A percentile compares a stretch with the other conserved stretches of the same genome.
Conservation (phyloP, 2,329 filamentous ascomycete species). For the Phaeosphaeria sp. region DNA sequence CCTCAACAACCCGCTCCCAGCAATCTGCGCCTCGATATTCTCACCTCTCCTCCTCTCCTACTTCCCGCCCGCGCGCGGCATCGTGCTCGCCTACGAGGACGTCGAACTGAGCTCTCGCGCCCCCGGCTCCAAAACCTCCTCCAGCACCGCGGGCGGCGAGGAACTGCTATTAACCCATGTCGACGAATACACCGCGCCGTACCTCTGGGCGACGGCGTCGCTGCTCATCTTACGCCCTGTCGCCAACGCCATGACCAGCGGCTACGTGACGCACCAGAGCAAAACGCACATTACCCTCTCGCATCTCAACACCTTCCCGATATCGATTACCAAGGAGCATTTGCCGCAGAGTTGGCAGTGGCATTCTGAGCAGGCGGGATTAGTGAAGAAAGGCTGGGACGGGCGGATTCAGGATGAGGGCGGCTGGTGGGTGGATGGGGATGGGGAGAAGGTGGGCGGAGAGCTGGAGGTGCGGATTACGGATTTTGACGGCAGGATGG, state of each 20-base stretch:
- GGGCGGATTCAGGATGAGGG: slow-evolving; percentile 52
- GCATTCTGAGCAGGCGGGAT: slow-evolving; percentile 46
- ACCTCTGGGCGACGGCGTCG: slow-evolving; percentile 86
- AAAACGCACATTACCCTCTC: slow-evolving; percentile 88
- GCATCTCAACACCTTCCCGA: slow-evolving; percentile 91
- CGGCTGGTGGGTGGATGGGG: slow-evolving; percentile 77
- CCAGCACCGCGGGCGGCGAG: slow-evolving; percentile 53
- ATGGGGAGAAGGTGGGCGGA: slow-evolving; percentile 63
- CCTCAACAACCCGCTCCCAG: slow-evolving; percentile 71
- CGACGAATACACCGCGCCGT: slow-evolving; percentile 82
- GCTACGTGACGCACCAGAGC: slow-evolving; percentile 82
- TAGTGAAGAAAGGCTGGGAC: slow-evolving; percentile 34
- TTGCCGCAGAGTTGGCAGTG: slow-evolving; percentile 83
- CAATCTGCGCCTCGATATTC: slow-evolving; percentile 75
- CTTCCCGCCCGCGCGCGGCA: slow-evolving; percentile 72
- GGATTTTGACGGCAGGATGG: slow-evolving; percentile 76
- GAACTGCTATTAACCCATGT: slow-evolving; percentile 32
- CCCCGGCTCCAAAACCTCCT: slow-evolving; percentile 54
- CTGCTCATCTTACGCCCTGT: slow-evolving; percentile 82
- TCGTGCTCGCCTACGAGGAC: slow-evolving; percentile 77
- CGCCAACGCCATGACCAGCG: slow-evolving; percentile 76
- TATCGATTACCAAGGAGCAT: slow-evolving; percentile 78
- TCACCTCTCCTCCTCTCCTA: slow-evolving; percentile 78
- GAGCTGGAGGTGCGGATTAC: slow-evolving; percentile 76
- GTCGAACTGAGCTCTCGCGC: slow-evolving; percentile 58